A percentile compares a stretch with the other conserved stretches of the same genome.
Conservation (phyloP, 768 basidiomycete genomes). For the Botryobasidium botryosum region DNA sequence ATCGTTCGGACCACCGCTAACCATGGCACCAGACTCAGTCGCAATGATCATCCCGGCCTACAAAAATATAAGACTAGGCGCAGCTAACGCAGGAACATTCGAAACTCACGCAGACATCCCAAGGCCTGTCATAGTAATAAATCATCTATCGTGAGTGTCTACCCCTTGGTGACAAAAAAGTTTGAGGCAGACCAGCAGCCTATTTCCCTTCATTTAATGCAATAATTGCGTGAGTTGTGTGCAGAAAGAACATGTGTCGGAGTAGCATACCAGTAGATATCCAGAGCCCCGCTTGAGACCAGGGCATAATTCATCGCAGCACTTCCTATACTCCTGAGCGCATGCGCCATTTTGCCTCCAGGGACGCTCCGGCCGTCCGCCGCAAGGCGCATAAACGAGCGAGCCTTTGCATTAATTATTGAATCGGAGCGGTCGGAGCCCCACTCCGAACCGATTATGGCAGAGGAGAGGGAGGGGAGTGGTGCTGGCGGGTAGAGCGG, state of each 20-base stretch:
- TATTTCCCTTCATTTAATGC: conserved; percentile 42
- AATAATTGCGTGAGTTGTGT: conserved; percentile 5
- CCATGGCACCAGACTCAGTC: conserved; percentile 70
- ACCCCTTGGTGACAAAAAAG: background rate
- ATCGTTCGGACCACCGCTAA: conserved; percentile 43
- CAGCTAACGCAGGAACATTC: conserved; percentile 3
- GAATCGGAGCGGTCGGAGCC: conserved; percentile 53
- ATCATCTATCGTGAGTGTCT: background rate
- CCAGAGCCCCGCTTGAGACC: conserved; percentile 78
- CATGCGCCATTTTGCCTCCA: conserved; percentile 73
- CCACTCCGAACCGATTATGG: conserved; percentile 73
- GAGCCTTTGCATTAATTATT: conserved; percentile 39
- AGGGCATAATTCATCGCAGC: conserved; percentile 68
- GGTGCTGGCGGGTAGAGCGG: conserved; percentile 46
- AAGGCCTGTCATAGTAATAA: conserved; percentile 31
- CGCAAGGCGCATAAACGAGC: conserved; percentile 57
- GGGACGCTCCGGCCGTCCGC: conserved; percentile 42
- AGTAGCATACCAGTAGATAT: conserved; percentile 61
- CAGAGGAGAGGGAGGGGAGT: conserved; percentile 48
- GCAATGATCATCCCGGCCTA: conserved; percentile 82
- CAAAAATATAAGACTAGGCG: conserved; percentile 11
- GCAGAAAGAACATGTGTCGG: conserved; percentile 7
- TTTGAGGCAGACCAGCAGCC: conserved; percentile 40
- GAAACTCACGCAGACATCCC: conserved; percentile 62
- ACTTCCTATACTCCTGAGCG: conserved; percentile 66